These are phyloP conservation scores for Arthrinium phaeospermum DNA, from an alignment of 2,329 filamentous ascomycete species.

Conservation along the genomic window DNA sequence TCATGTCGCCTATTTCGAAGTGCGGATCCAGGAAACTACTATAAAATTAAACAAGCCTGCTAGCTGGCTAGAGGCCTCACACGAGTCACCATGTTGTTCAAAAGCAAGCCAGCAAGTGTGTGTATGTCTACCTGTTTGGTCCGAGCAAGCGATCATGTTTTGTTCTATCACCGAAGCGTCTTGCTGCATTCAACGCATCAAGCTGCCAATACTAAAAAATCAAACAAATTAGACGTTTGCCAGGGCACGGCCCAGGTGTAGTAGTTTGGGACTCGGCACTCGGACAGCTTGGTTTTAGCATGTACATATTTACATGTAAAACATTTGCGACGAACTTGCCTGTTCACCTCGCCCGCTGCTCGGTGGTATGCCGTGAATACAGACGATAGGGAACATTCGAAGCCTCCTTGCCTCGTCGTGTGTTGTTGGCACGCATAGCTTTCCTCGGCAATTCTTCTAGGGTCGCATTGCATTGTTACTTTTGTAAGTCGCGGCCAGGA, in stretches of 20 bases:
- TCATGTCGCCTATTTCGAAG: background rate
- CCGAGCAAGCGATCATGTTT: conserved; percentile 4
- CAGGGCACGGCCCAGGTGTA: background rate
- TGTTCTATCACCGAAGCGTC: background rate
- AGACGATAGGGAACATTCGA: background rate
- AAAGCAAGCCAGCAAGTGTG: background rate
- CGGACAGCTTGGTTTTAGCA: background rate
- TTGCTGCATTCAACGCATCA: background rate
- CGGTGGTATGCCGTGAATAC: background rate
- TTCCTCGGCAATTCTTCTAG: background rate
- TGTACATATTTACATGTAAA: background rate
- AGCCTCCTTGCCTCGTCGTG: conserved; percentile 4
- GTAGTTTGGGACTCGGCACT: background rate
- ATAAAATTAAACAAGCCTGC: background rate
- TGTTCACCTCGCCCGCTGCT: background rate
- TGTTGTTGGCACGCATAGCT: background rate
- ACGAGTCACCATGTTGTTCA: background rate
- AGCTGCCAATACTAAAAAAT: background rate
- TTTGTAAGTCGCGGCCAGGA: conserved; percentile 3
- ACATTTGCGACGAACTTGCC: conserved; percentile 8
- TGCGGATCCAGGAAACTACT: background rate
- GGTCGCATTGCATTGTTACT: conserved; percentile 1
- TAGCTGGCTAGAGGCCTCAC: background rate
- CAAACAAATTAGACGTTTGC: background rate
- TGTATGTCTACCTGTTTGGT: background rate